A percentile compares a stretch with the other conserved stretches of the same genome.
These are phyloP conservation scores for Heliamphora pulchella DNA, from an alignment of 179 eudicot species.

Conservation along the genomic window DNA sequence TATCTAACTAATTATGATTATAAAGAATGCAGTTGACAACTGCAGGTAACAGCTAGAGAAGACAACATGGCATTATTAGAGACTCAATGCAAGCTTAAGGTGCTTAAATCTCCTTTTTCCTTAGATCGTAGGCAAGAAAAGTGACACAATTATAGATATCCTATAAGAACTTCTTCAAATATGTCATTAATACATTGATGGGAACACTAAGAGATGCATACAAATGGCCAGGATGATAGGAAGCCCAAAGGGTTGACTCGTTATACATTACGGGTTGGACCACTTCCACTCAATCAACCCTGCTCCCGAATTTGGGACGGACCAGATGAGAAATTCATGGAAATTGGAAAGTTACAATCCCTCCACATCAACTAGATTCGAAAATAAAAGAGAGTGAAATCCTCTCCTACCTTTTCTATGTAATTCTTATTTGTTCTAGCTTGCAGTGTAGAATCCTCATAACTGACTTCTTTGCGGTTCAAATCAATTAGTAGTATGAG, in stretches of 20 bases:
- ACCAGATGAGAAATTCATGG: no score
- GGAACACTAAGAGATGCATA: not conserved
- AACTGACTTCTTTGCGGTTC: not conserved
- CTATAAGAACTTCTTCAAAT: not conserved
- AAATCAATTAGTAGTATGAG: not conserved
- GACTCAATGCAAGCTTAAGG: not conserved
- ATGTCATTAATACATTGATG: not conserved
- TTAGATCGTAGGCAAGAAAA: not conserved
- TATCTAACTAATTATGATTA: not conserved
- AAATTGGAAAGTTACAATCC: no score
- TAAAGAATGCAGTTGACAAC: not conserved
- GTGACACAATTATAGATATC: not conserved
- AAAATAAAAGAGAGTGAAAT: no score
- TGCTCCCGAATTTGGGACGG: no score
- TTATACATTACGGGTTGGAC: no score
- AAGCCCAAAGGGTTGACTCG: no score
- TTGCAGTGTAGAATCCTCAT: not conserved
- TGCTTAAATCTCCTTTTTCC: conserved; percentile 2
- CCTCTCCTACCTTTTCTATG: no score
- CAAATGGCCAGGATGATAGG: no score
- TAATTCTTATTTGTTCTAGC: not conserved
- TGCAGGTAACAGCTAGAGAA: not conserved
- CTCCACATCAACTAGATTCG: no score
- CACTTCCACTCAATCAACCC: no score
- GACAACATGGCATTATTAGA: not conserved